phyloP scores from a whole-genome alignment of 345 rosid genomes.

The Raphanus sativus region DNA sequence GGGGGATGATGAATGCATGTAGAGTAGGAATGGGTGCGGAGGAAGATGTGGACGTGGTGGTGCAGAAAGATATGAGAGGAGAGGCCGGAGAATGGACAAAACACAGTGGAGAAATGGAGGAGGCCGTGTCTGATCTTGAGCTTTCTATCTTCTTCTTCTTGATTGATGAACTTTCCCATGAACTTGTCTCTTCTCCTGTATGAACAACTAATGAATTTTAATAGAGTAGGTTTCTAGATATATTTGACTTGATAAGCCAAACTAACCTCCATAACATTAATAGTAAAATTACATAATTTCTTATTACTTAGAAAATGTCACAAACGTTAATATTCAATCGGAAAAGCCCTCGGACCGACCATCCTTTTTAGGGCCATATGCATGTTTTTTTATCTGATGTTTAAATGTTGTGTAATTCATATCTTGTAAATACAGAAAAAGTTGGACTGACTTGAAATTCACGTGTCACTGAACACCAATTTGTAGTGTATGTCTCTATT shows the following conservation, averaged over 20 bases:
- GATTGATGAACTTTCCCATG: slow-evolving; percentile 57
- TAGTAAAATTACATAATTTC: background rate
- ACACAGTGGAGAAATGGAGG: slow-evolving; percentile 40
- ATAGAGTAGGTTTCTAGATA: slow-evolving; percentile 16
- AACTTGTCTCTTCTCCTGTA: slow-evolving; percentile 36
- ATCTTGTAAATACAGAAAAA: background rate
- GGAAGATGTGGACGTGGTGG: slow-evolving; percentile 19
- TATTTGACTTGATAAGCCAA: background rate
- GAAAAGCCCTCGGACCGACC: background rate
- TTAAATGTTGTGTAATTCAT: background rate
- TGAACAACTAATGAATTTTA: slow-evolving; percentile 23
- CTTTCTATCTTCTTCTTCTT: slow-evolving; percentile 48
- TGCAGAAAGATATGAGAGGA: slow-evolving; percentile 28
- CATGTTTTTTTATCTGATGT: background rate
- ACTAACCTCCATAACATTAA: background rate
- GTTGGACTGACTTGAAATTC: background rate
- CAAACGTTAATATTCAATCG: background rate
- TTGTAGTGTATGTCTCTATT: background rate
- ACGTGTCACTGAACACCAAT: background rate
- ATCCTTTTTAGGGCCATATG: background rate
- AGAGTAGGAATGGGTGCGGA: slow-evolving; percentile 26
- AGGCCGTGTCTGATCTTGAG: slow-evolving; percentile 56
- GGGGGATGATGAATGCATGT: slow-evolving; percentile 37
- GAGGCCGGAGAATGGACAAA: slow-evolving; percentile 35
- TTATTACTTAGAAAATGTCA: background rate